Conservation (phyloP, 2,329 filamentous ascomycete genomes). For the Monosporascus sp. region DNA sequence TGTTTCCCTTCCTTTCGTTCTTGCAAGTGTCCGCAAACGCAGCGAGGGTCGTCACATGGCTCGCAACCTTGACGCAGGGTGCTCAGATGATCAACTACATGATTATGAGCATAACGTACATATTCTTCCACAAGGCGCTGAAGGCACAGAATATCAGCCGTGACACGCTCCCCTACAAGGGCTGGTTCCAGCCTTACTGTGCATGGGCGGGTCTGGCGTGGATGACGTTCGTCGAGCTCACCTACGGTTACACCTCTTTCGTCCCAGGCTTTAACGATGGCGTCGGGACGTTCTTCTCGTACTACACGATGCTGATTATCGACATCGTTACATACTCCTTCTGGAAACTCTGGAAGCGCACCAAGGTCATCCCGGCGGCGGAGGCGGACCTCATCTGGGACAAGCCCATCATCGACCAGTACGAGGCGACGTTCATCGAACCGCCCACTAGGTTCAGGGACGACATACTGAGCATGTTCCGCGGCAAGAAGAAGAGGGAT, state of each 20-base stretch:
- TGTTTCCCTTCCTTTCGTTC: constrained; percentile 59
- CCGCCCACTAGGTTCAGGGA: constrained; percentile 40
- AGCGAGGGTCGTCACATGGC: constrained; percentile 24
- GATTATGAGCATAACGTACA: constrained; percentile 53
- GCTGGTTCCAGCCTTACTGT: constrained; percentile 54
- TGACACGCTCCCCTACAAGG: constrained; percentile 49
- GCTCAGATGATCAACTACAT: constrained; percentile 55
- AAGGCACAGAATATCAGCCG: constrained; percentile 48
- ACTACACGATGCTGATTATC: constrained; percentile 46
- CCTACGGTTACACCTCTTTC: constrained; percentile 51
- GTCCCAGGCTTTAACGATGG: constrained; percentile 30
- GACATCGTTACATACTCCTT: constrained; percentile 47
- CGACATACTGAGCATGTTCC: constrained; percentile 34
- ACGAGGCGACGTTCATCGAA: constrained; percentile 40
- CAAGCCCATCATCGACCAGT: constrained; percentile 50
- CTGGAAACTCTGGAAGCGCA: constrained; percentile 61
- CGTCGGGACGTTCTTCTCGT: constrained; percentile 31
- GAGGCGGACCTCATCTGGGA: constrained; percentile 59
- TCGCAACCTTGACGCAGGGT: constrained; percentile 33
- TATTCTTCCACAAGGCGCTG: constrained; percentile 51
- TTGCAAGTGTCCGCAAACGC: constrained; percentile 24
- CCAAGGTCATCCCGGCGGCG: constrained; percentile 44
- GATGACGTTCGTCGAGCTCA: constrained; percentile 38
- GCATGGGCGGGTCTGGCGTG: constrained; percentile 40
- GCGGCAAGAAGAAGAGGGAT: constrained; percentile 26